Percentiles rank a stretch among this genome's conserved stretches.
Conservation (phyloP, 2,329 filamentous ascomycete species). For the Zopfia rhizophila region DNA sequence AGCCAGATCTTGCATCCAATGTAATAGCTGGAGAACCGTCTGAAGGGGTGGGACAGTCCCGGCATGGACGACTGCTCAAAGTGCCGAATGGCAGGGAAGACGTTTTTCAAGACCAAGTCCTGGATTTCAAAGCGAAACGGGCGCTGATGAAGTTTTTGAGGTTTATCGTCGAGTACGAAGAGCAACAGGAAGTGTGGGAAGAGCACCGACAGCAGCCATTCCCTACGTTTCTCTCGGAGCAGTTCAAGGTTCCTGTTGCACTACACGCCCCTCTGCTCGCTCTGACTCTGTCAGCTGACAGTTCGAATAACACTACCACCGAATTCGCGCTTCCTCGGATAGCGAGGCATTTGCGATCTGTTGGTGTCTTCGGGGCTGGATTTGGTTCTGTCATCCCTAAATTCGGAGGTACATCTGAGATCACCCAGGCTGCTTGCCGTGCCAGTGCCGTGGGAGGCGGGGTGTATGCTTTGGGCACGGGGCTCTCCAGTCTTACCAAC, state of each 20-base stretch:
- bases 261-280: conserved; percentile 74
- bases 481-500: conserved; percentile 56
- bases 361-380: conserved; percentile 86
- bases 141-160: conserved; percentile 93
- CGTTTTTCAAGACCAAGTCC: conserved; percentile 80
- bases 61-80: conserved; percentile 63
- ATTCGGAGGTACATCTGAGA: conserved; percentile 90
- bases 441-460: conserved; percentile 91
- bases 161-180: conserved; percentile 79
- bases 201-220: conserved; percentile 66
- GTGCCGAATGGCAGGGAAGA: conserved; percentile 93
- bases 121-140: conserved; percentile 84
- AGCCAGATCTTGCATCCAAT: conserved; percentile 26
- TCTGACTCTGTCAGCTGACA: conserved; percentile 77
- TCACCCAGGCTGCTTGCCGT: conserved; percentile 90
- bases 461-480: conserved; percentile 85
- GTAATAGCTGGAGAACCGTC: conserved; percentile 13
- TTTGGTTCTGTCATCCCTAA: conserved; percentile 92
- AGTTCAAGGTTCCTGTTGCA: conserved; percentile 67
- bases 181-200: conserved; percentile 69
- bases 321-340: conserved; percentile 79
- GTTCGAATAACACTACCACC: conserved; percentile 64
- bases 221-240: conserved; percentile 65
- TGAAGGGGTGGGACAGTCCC: conserved; percentile 1
- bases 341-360: conserved; percentile 82